A percentile compares a stretch with the other conserved stretches of the same genome.
These are phyloP conservation scores for Trematosphaeria pertusa DNA, from an alignment of 2,329 filamentous ascomycete species.

Conservation along the genomic window DNA sequence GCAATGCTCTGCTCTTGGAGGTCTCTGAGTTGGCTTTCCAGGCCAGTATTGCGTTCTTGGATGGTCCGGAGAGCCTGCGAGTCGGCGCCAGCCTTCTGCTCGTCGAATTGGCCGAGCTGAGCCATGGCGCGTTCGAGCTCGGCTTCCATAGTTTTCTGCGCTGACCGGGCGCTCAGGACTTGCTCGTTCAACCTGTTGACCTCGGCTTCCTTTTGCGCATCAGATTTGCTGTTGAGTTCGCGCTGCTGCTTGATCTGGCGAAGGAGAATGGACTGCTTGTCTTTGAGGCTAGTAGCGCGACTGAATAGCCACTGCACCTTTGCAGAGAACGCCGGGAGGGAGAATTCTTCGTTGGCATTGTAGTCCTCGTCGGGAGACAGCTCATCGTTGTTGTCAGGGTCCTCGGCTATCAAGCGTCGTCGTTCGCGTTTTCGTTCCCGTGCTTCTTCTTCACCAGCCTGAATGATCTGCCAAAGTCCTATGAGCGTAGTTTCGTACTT, in stretches of 20 bases:
- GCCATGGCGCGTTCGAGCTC: slow-evolving; percentile 45
- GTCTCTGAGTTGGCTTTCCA: slow-evolving; percentile 43
- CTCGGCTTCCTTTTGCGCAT: slow-evolving; percentile 57
- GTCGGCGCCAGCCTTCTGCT: slow-evolving; percentile 29
- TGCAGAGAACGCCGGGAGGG: slow-evolving; percentile 75
- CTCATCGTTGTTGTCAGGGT: slow-evolving; percentile 65
- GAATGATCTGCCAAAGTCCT: slow-evolving; percentile 62
- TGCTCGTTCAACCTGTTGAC: slow-evolving; percentile 51
- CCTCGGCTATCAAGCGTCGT: slow-evolving; percentile 53
- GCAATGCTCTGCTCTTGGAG: slow-evolving; percentile 35
- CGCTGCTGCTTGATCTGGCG: slow-evolving; percentile 95
- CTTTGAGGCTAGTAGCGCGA: slow-evolving; percentile 77
- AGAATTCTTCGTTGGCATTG: slow-evolving; percentile 68
- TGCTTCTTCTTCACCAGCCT: slow-evolving; percentile 51
- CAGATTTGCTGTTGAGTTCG: slow-evolving; percentile 87
- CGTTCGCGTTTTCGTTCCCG: slow-evolving; percentile 47
- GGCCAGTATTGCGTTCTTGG: slow-evolving; percentile 38
- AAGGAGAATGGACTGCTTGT: slow-evolving; percentile 88
- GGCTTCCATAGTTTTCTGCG: slow-evolving; percentile 43
- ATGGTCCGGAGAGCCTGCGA: slow-evolving; percentile 31
- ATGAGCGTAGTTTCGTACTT: slow-evolving; percentile 60
- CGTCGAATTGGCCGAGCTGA: slow-evolving; percentile 40
- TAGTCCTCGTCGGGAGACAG: slow-evolving; percentile 68
- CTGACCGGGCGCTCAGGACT: slow-evolving; percentile 44
- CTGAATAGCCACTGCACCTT: slow-evolving; percentile 81